phyloP scores from a whole-genome alignment of 1,284 basidiomycete species.

The Polyporus tsugae region DNA sequence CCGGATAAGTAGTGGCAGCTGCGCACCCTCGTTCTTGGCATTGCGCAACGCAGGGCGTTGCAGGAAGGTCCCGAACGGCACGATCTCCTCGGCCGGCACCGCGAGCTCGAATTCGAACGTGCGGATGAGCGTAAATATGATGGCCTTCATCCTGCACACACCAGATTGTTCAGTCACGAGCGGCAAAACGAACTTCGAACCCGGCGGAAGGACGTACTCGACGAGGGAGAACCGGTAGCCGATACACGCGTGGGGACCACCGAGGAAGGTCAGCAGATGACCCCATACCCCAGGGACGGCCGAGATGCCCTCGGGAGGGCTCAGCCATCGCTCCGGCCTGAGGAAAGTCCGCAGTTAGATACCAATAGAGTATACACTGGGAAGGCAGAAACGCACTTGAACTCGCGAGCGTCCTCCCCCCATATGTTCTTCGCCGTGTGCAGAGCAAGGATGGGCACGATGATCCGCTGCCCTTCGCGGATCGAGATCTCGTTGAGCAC shows the following conservation, averaged over 20 bases:
- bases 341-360: neutral
- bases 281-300: slow-evolving; percentile 66
- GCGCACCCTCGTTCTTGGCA: slow-evolving; percentile 24
- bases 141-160: slow-evolving; percentile 53
- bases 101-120: slow-evolving; percentile 64
- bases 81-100: slow-evolving; percentile 44
- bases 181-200: neutral
- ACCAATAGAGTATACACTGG: neutral
- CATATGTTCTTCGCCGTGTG: slow-evolving; percentile 58
- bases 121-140: slow-evolving; percentile 65
- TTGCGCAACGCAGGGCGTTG: slow-evolving; percentile 31
- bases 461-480: slow-evolving; percentile 53
- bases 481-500: slow-evolving; percentile 38
- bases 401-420: slow-evolving; percentile 63
- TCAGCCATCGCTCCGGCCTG: slow-evolving; percentile 68
- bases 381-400: slow-evolving; percentile 45
- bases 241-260: slow-evolving; percentile 68
- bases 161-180: neutral
- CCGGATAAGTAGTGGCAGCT: slow-evolving; percentile 35
- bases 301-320: slow-evolving; percentile 51
- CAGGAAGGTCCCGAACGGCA: slow-evolving; percentile 18
- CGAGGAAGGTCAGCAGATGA: slow-evolving; percentile 66
- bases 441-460: slow-evolving; percentile 57
- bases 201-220: slow-evolving; percentile 51
- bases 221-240: slow-evolving; percentile 77